These are phyloP conservation scores for Botrytis sinoallii DNA, from an alignment of 2,329 filamentous ascomycete genomes.

Conservation along the genomic window DNA sequence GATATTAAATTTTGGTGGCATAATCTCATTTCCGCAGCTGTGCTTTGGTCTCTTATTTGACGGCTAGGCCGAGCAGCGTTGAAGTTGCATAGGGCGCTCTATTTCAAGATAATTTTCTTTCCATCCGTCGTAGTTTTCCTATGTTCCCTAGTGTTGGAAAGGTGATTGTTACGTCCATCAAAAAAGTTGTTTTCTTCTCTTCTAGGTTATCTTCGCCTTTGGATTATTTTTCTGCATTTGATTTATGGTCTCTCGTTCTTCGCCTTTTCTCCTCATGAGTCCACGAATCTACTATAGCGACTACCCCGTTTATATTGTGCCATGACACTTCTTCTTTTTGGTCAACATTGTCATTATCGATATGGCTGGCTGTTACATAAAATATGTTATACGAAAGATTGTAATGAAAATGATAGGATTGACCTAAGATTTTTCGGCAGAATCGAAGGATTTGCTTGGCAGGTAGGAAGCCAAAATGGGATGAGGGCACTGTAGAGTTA, in stretches of 20 bases:
- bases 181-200: conserved; percentile 38
- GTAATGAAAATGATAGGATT: conserved; percentile 23
- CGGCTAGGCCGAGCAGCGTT: conserved; percentile 33
- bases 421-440: not conserved
- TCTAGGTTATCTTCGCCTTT: conserved; percentile 36
- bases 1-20: conserved; percentile 32
- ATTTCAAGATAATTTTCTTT: conserved; percentile 34
- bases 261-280: conserved; percentile 36
- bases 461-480: conserved; percentile 5
- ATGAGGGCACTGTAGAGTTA: conserved; percentile 13
- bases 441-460: not conserved
- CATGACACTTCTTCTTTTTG: conserved; percentile 25
- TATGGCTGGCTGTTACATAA: conserved; percentile 24
- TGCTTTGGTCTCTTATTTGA: conserved; percentile 26
- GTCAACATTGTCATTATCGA: conserved; percentile 23
- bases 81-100: conserved; percentile 33
- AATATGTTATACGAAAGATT: conserved; percentile 21
- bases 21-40: conserved; percentile 30
- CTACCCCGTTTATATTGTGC: conserved; percentile 37
- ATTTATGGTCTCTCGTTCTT: conserved; percentile 34
- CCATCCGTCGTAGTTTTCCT: conserved; percentile 32
- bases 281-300: conserved; percentile 42
- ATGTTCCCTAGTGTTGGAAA: conserved; percentile 35
- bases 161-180: conserved; percentile 34
- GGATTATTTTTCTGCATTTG: conserved; percentile 31